These are phyloP conservation scores for Calonectria multiphialidica DNA, from an alignment of 2,329 filamentous ascomycete species.

Conservation along the genomic window DNA sequence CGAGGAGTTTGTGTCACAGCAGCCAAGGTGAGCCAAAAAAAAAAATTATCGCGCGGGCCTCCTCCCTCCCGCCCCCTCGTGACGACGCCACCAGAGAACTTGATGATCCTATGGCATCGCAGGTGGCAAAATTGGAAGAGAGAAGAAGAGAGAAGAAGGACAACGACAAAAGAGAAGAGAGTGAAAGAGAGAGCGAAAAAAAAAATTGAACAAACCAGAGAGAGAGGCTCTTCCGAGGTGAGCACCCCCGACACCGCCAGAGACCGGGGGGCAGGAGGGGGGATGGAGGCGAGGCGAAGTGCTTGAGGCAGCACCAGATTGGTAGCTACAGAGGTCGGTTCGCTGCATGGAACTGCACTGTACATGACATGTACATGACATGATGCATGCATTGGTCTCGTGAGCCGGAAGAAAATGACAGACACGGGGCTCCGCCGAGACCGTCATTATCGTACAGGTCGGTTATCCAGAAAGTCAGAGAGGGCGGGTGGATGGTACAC, in stretches of 20 bases:
- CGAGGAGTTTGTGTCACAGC: neutral
- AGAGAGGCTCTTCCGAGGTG: too few species aligned
- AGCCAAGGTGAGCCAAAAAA: neutral
- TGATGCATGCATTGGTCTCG: constrained; percentile 8
- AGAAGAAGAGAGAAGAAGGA: neutral
- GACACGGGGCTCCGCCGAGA: neutral
- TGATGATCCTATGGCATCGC: neutral
- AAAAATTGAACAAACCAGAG: too few species aligned
- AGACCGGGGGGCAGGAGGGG: neutral
- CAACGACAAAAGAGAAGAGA: neutral
- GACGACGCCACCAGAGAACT: neutral
- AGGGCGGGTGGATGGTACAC: neutral
- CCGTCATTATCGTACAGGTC: neutral
- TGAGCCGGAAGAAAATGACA: neutral
- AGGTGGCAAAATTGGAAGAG: neutral
- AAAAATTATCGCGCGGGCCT: neutral
- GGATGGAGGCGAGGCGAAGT: neutral
- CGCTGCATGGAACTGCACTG: constrained; percentile 6
- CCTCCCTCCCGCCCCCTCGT: neutral
- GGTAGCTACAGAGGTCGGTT: neutral
- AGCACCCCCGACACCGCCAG: neutral
- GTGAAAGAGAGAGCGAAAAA: neutral
- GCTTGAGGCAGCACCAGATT: constrained; percentile 2
- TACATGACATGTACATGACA: constrained; percentile 10
- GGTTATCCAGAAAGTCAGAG: neutral